Conservation (phyloP, 306 rosid species). For the Fragaria vesca region DNA sequence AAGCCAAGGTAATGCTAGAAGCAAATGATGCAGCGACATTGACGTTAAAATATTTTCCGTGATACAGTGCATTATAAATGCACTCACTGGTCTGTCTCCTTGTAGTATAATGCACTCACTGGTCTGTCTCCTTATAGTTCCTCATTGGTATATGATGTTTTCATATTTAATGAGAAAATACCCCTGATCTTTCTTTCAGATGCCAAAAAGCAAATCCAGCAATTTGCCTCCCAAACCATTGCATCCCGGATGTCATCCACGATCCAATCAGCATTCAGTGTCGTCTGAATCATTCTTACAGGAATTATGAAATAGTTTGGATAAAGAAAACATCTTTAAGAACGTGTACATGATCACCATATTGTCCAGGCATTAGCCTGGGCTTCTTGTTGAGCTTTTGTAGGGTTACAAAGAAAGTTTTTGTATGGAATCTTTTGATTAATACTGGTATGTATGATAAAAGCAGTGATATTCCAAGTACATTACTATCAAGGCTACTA, state of each 20-base stretch:
- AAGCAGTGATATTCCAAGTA: not conserved
- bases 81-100: not conserved
- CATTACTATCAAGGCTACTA: too few species aligned
- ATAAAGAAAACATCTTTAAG: slow-evolving; percentile 27
- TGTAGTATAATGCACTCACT: not conserved
- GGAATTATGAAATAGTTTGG: slow-evolving; percentile 23
- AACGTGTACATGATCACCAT: slow-evolving; percentile 53
- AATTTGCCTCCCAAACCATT: slow-evolving; percentile 78
- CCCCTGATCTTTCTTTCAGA: slow-evolving; percentile 50
- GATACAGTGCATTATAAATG: too few species aligned
- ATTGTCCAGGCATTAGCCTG: slow-evolving; percentile 27
- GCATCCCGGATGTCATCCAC: slow-evolving; percentile 79
- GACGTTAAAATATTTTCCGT: not conserved
- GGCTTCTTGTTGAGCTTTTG: slow-evolving; percentile 28
- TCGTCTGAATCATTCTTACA: slow-evolving; percentile 47
- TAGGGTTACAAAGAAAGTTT: slow-evolving; percentile 35
- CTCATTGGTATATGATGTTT: not conserved
- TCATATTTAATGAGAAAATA: not conserved
- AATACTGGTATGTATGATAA: slow-evolving; percentile 11
- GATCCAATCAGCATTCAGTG: slow-evolving; percentile 77
- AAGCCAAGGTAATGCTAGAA: not conserved
- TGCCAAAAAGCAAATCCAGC: slow-evolving; percentile 95
- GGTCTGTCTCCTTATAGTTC: not conserved
- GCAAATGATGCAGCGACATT: not conserved
- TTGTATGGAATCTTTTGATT: slow-evolving; percentile 17